phyloP scores from a whole-genome alignment of 2,329 filamentous ascomycete genomes.

The Pseudogymnoascus sp. region DNA sequence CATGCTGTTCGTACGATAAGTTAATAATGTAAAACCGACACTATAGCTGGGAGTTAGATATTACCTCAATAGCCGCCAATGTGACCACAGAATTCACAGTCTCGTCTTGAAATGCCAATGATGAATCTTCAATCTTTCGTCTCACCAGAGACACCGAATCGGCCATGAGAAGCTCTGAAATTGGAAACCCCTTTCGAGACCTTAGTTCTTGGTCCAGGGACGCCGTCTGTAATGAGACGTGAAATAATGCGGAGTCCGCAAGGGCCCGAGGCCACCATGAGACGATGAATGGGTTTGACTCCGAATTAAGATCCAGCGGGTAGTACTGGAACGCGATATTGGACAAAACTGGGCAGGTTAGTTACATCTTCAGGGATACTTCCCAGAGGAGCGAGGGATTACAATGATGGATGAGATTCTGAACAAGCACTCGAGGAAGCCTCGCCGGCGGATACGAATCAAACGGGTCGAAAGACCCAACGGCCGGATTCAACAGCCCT shows the following conservation, averaged over 20 bases:
- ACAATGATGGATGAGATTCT: constrained; percentile 51
- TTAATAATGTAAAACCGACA: constrained; percentile 9
- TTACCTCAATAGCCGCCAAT: constrained; percentile 50
- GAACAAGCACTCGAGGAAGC: constrained; percentile 43
- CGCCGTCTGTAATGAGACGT: constrained; percentile 53
- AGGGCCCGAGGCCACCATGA: constrained; percentile 55
- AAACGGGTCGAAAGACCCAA: constrained; percentile 45
- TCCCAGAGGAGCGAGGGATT: constrained; percentile 22
- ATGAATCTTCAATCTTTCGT: constrained; percentile 40
- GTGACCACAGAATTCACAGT: constrained; percentile 53
- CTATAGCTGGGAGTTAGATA: constrained; percentile 4
- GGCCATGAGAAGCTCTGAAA: constrained; percentile 49
- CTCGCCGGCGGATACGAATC: constrained; percentile 49
- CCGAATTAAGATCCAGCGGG: constrained; percentile 44
- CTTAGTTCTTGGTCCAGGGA: constrained; percentile 47
- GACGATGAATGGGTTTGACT: constrained; percentile 50
- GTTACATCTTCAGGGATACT: background rate
- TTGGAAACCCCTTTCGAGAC: constrained; percentile 45
- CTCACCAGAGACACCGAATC: constrained; percentile 48
- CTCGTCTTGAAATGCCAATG: constrained; percentile 44
- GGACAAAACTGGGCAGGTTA: constrained; percentile 39
- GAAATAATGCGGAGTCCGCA: constrained; percentile 48
- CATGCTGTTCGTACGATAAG: constrained; percentile 32
- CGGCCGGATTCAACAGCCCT: constrained; percentile 20
- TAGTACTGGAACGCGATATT: constrained; percentile 56